Evolutionary conservation across 1,284 basidiomycete species (phyloP), one percentile per base, ranked within the genome.

Genomic region (Apiotrichum mycotoxinovorans): DNA sequence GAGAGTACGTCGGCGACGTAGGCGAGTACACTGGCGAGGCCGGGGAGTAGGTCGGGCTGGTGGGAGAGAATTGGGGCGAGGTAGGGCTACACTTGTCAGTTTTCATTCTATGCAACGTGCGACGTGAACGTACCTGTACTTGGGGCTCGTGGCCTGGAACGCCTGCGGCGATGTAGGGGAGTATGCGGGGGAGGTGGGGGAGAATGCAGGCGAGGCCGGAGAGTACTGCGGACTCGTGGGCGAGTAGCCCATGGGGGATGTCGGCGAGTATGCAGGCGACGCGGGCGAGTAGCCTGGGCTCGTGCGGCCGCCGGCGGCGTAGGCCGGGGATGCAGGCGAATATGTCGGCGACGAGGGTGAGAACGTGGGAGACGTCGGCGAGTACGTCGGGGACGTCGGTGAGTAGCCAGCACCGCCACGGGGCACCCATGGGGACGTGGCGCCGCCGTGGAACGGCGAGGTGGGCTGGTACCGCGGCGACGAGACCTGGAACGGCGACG

Each of bases 341-440:
- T 74, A 70, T 41, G 68, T 63, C 4, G 56, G 69, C 26, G 59
- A 58, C 22, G 69, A 59, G 4, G 68, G 73, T 10, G 66, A 70
- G 67, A 91, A 93, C 0, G 87, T 87, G 10, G 90, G 89, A 0
- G 88, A 90, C 84, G 90, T 88, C 0, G 90, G 90, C 2, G 88
- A 91, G 81, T 90, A 93, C 17, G 87, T 87, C 0, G 91, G 91
- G 17, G 72, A 73, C 2, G 76, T 69, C 12, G 70, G 70, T 14
- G 66, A 62, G 69, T 86, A 89, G 0, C 87, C 86, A 53, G 52
- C 61, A 26, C 49, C 66, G 27, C 62, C 60, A 44, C 70, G 86
- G 86, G 26, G 62, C 17, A 72, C 73, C 72, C 90, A 92, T 1
- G 89, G 90, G 42, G 89, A 92, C 2, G 89, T 88, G 4, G 69